Evolutionary conservation across 805 yeast genomes (phyloP).

Genomic region (Kodamaea leandrae): DNA sequence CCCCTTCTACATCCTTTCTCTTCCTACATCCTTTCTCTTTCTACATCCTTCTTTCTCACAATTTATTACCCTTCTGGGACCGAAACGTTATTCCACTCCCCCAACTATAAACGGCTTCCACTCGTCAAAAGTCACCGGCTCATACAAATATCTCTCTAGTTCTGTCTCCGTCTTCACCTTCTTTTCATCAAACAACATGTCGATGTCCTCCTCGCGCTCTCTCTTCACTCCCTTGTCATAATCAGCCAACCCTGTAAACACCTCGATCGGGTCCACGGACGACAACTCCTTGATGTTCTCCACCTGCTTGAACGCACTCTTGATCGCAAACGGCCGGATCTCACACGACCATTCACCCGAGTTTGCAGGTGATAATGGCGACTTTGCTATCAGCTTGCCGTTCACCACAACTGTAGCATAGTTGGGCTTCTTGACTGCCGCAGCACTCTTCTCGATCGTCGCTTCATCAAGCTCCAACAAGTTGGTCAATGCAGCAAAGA

Average conservation of each 20-base stretch:
- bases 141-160: constrained; percentile 22
- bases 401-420: constrained; percentile 22
- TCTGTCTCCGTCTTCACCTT: constrained; percentile 22
- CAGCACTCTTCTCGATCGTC: constrained; percentile 23
- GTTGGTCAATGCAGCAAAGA: constrained; percentile 51
- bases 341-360: constrained; percentile 42
- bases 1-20: background rate
- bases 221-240: constrained; percentile 6
- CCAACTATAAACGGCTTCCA: constrained; percentile 30
- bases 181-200: constrained; percentile 36
- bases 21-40: too few species aligned
- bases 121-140: constrained; percentile 35
- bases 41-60: too few species aligned
- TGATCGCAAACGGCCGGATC: constrained; percentile 44
- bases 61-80: too few species aligned
- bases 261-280: constrained; percentile 16
- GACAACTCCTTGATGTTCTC: constrained; percentile 35
- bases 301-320: constrained; percentile 47
- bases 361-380: constrained; percentile 40
- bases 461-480: constrained; percentile 46
- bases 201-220: constrained; percentile 26
- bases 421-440: constrained; percentile 17
- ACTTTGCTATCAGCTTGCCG: constrained; percentile 18
- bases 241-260: constrained; percentile 2
- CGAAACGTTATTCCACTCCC: too few species aligned